Base-by-base conservation (phyloP, 2,329 filamentous ascomycete species). In the Coniochaeta sp. region DNA sequence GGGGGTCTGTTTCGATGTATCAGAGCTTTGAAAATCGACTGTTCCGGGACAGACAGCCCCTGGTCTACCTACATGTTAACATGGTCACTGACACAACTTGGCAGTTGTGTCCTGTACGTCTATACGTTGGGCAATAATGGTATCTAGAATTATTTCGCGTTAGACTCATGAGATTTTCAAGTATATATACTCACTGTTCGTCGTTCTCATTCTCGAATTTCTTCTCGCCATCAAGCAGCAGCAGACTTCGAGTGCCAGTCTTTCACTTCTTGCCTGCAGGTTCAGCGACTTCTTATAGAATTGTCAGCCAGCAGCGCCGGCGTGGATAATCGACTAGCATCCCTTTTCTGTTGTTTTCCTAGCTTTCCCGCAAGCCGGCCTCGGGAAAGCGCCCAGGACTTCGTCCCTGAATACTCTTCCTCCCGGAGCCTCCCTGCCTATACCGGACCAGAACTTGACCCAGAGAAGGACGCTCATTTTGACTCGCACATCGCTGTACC, bases 281-380 rank as follows among this genome's bases (percentile, higher is more conserved):
- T 52, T 17, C 47, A 30, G 47, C 9, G 17, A 52, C 26, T 12
- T 28, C 47, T 52, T 52, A 30, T 30, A 52, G 22, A 52, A 3
- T 22, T 28, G 54, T 38, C 52, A 47, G 36, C 34, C 47, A 57
- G 58, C 59, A 59, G 59, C 32, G 54, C 30, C 30, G 38, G 38
- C 38, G 60, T 63, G 62, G 62, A 64, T 62, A 59, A 62, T 40
- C 63, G 62, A 55, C 64, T 58, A 30, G 50, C 62, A 19, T 62
- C 65, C 26, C 61, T 61, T 16, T 62, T 64, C 52, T 67, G 65
- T 60, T 50, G 58, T 47, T 63, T 67, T 44, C 63, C 65, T 40
- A 62, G 62, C 59, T 63, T 69, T 60, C 67, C 64, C 56, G 52
- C 60, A 47, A 59, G 61, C 52, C 62, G 55, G 58, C 28, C 62